Conservation (phyloP, 371 early-diverging fungal species). For the Antonospora locustae region DNA sequence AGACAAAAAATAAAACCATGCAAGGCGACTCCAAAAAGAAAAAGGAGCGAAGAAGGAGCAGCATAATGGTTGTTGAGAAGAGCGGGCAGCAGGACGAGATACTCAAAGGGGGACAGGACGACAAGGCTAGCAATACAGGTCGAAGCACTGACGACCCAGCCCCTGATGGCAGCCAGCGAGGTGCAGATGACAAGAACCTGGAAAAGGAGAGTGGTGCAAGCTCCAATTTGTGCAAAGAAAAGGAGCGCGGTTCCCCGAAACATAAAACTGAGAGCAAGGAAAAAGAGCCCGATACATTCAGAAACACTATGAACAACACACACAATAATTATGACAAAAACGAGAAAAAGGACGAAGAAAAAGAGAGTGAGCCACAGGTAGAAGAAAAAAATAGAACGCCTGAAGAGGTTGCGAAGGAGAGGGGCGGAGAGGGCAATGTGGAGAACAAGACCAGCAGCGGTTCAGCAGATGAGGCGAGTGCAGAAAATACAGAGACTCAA, state of each 20-base stretch:
- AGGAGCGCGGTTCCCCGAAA: background rate
- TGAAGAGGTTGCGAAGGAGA: background rate
- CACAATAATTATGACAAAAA: conserved; percentile 14
- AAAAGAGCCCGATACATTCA: background rate
- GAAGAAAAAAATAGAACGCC: conserved; percentile 1
- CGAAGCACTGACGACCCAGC: background rate
- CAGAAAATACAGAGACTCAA: background rate
- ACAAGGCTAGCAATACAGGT: background rate
- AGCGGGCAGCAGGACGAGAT: conserved; percentile 1
- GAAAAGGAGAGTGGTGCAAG: background rate
- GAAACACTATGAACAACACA: conserved; percentile 3
- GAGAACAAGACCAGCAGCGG: background rate
- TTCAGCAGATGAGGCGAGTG: background rate
- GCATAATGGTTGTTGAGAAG: conserved; percentile 6
- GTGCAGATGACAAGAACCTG: background rate
- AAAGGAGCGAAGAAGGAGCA: conserved; percentile 1
- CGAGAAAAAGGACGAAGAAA: conserved; percentile 9
- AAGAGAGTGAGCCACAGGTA: background rate
- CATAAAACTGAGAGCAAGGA: background rate
- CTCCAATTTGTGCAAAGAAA: background rate
- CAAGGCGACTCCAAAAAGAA: background rate
- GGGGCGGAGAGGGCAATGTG: conserved; percentile 4
- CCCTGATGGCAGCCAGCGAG: background rate
- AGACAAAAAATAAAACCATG: too few species aligned
- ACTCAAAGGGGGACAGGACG: background rate